phyloP scores from a whole-genome alignment of 2,329 filamentous ascomycete genomes.

The Ophidiomyces ophidiicola region DNA sequence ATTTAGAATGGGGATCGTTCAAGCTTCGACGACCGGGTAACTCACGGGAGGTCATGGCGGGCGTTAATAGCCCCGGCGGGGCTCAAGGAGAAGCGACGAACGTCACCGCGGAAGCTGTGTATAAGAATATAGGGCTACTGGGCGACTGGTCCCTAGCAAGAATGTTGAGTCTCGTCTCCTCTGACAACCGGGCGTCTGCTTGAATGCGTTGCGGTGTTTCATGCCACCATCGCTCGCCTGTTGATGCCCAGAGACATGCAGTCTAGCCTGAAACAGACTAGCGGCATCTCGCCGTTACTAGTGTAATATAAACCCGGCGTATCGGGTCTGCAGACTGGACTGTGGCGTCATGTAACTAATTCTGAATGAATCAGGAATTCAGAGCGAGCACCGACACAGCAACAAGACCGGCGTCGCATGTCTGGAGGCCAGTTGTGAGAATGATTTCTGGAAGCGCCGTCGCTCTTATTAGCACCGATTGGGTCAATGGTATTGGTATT shows the following conservation, averaged over 20 bases:
- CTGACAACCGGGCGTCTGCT: not conserved
- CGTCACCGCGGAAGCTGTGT: slow-evolving; percentile 8
- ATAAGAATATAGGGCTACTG: too few relatives aligned
- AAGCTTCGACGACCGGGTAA: slow-evolving; percentile 19
- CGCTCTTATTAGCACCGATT: not conserved
- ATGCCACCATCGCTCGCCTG: not conserved
- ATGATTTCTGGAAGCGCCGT: not conserved
- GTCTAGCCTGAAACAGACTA: slow-evolving; percentile 7
- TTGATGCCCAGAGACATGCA: too few relatives aligned
- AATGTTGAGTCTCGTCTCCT: not conserved
- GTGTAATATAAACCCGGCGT: not conserved
- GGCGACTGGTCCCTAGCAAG: too few relatives aligned
- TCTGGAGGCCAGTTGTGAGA: not conserved
- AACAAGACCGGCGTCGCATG: not conserved
- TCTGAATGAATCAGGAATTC: not conserved
- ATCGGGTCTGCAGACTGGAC: not conserved
- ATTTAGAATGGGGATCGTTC: slow-evolving; percentile 19
- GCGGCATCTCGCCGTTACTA: not conserved
- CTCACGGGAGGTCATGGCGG: slow-evolving; percentile 48
- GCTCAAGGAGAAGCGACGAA: slow-evolving; percentile 15
- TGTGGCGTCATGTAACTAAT: not conserved
- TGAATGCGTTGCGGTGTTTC: not conserved
- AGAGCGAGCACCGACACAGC: not conserved
- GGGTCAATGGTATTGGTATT: not conserved
- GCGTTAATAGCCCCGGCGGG: slow-evolving; percentile 38